phyloP scores from a whole-genome alignment of 2,329 filamentous ascomycete species.

The Sarocladiaceae sp. region DNA sequence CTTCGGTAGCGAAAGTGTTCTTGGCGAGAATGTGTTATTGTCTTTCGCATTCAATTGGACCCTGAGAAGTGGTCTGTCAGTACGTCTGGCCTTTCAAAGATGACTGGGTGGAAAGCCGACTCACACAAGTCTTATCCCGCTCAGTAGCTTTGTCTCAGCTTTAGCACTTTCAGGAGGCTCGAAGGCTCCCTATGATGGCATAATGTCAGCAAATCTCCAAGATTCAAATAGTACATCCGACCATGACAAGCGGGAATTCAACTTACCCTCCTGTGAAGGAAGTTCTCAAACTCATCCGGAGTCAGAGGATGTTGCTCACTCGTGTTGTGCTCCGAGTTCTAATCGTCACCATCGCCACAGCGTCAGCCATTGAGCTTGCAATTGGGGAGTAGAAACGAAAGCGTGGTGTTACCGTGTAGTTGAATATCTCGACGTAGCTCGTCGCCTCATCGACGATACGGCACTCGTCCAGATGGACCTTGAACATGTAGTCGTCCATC shows the following conservation, averaged over 20 bases:
- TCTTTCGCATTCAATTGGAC: slow-evolving; percentile 51
- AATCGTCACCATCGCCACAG: no score
- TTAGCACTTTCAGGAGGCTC: slow-evolving; percentile 35
- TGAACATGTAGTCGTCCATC: slow-evolving; percentile 57
- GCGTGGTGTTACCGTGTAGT: slow-evolving; percentile 50
- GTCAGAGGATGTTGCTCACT: slow-evolving; percentile 46
- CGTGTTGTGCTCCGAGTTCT: slow-evolving; percentile 45
- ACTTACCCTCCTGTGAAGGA: slow-evolving; percentile 43
- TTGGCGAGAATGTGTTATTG: slow-evolving; percentile 51
- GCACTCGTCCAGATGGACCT: slow-evolving; percentile 40
- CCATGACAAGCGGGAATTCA: neutral
- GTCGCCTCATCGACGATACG: slow-evolving; percentile 44
- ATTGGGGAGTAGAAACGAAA: no score
- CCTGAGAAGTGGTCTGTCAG: slow-evolving; percentile 24
- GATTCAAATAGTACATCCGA: neutral
- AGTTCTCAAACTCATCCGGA: slow-evolving; percentile 52
- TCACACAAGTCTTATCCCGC: slow-evolving; percentile 50
- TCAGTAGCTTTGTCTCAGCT: slow-evolving; percentile 37
- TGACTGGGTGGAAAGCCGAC: slow-evolving; percentile 17
- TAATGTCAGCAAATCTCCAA: neutral
- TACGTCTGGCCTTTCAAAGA: slow-evolving; percentile 6
- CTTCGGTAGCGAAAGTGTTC: slow-evolving; percentile 46
- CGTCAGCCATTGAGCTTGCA: no score
- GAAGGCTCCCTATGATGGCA: slow-evolving; percentile 44
- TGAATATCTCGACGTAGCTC: slow-evolving; percentile 51